phyloP scores from a whole-genome alignment of 73 alveolate genomes.

The Paramecium pentaurelia region DNA sequence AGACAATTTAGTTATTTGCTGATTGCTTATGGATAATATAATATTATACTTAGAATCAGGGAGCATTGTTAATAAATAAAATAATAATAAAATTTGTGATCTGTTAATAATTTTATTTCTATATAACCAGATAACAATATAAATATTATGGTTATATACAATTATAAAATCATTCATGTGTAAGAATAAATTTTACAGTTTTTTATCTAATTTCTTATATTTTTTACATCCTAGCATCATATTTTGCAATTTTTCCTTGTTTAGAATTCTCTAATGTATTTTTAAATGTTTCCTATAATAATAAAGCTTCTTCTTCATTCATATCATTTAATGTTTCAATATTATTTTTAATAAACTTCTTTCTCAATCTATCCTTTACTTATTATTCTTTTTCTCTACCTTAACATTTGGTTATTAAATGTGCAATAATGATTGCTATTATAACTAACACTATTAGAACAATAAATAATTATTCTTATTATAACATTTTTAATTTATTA shows the following conservation, averaged over 20 bases:
- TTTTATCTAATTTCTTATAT: background rate
- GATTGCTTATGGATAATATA: background rate
- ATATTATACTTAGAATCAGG: background rate
- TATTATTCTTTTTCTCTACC: background rate
- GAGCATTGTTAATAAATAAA: background rate
- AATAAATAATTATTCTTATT: background rate
- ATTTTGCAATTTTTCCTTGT: background rate
- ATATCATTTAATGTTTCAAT: background rate
- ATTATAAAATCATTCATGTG: background rate
- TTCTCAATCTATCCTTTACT: background rate
- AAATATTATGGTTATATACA: background rate
- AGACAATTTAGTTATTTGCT: background rate
- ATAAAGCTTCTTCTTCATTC: conserved; percentile 12
- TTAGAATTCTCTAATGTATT: background rate
- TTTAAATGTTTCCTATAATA: background rate
- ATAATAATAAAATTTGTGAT: background rate
- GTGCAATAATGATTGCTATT: background rate
- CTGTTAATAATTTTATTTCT: background rate
- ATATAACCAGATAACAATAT: background rate
- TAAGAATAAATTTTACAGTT: conserved; percentile 7
- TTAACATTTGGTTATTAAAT: background rate
- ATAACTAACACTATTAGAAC: background rate
- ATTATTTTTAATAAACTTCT: background rate
- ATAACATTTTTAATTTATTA: background rate
- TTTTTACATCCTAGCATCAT: background rate